phyloP scores from a whole-genome alignment of 306 rosid genomes.

The Vachellia collinsii region DNA sequence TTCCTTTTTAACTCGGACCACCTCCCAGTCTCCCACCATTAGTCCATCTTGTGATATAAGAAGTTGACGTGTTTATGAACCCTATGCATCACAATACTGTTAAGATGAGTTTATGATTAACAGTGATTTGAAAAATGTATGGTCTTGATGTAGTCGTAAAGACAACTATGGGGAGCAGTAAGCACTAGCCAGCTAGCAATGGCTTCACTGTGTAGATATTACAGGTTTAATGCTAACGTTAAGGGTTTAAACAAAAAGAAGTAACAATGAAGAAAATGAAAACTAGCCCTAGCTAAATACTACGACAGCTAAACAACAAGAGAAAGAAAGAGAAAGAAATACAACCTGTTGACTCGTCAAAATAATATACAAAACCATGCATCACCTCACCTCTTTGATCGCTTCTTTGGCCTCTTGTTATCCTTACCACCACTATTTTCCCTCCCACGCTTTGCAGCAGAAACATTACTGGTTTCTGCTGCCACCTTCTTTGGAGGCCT shows the following conservation, averaged over 20 bases:
- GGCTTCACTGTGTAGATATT: not conserved
- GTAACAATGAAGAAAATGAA: not conserved
- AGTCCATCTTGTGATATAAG: too few species aligned
- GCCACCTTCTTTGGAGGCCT: conserved; percentile 74
- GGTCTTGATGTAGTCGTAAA: not conserved
- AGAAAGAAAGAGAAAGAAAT: conserved; percentile 8
- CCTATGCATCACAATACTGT: too few species aligned
- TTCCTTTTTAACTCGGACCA: too few species aligned
- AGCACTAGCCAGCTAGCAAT: not conserved
- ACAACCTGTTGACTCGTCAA: conserved; percentile 22
- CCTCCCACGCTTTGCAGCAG: conserved; percentile 63
- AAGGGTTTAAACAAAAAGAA: not conserved
- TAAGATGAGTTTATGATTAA: not conserved
- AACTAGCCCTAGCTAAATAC: not conserved
- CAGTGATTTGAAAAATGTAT: not conserved
- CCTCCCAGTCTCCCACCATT: too few species aligned
- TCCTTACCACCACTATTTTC: conserved; percentile 50
- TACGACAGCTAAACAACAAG: conserved; percentile 41
- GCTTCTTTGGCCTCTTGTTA: conserved; percentile 61
- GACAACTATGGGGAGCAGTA: not conserved
- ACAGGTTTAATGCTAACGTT: conserved; percentile 18
- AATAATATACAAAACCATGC: conserved; percentile 26
- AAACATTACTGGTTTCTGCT: conserved; percentile 40
- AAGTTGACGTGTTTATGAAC: too few species aligned
- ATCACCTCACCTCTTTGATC: conserved; percentile 53